These are phyloP conservation scores for Melanogaster broomeanus DNA, from an alignment of 768 basidiomycete genomes.

Conservation along the genomic window DNA sequence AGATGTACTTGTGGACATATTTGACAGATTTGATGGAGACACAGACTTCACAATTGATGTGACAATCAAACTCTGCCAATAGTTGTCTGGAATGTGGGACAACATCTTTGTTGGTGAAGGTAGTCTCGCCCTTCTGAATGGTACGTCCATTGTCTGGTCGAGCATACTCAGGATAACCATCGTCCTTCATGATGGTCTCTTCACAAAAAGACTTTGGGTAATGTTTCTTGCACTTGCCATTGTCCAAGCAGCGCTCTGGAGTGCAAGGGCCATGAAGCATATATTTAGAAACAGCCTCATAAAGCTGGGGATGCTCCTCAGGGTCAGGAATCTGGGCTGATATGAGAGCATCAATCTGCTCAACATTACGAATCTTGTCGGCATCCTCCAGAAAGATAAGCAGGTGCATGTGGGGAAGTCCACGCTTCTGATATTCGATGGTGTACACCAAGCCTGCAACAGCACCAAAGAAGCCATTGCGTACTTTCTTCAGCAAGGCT, in stretches of 20 bases:
- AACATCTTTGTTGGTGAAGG: constrained; percentile 42
- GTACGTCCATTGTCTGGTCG: constrained; percentile 36
- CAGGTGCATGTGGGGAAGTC: constrained; percentile 56
- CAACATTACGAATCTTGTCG: constrained; percentile 36
- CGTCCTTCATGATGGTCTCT: constrained; percentile 34
- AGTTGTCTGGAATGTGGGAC: constrained; percentile 42
- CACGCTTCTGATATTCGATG: constrained; percentile 60
- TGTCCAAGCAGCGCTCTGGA: constrained; percentile 39
- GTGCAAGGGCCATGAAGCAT: constrained; percentile 46
- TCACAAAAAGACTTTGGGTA: constrained; percentile 43
- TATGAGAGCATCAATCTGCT: constrained; percentile 43
- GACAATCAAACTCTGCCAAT: constrained; percentile 38
- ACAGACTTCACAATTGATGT: constrained; percentile 50
- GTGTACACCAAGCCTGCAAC: constrained; percentile 47
- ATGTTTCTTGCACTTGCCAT: no score
- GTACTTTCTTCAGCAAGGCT: constrained; percentile 37
- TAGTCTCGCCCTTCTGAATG: constrained; percentile 15
- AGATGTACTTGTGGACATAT: no score
- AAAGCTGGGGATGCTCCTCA: constrained; percentile 38
- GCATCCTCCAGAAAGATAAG: constrained; percentile 52
- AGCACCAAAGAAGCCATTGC: constrained; percentile 42
- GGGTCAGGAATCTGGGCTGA: constrained; percentile 46
- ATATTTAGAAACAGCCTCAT: constrained; percentile 37
- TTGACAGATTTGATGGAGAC: constrained; percentile 38
- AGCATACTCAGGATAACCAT: constrained; percentile 44